Percentiles rank a stretch among this genome's conserved stretches.
Evolutionary conservation across 2,329 filamentous ascomycete species (phyloP).

Genomic region (Aaosphaeria arxii): DNA sequence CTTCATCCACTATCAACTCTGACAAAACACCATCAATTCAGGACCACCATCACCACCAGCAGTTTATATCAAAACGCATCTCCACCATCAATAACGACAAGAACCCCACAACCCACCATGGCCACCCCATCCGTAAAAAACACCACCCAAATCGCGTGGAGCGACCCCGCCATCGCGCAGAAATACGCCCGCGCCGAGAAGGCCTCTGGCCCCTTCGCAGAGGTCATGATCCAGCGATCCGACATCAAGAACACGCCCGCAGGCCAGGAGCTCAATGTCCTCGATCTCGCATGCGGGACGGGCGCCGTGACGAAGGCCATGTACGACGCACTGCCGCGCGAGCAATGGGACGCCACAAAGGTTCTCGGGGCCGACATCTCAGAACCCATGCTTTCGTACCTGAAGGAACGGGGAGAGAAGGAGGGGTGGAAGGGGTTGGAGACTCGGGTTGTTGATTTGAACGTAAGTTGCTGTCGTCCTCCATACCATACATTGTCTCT

Average conservation of each 20-base stretch:
- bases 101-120: not conserved
- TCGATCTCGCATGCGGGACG: conserved; percentile 25
- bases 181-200: conserved; percentile 18
- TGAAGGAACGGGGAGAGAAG: conserved; percentile 8
- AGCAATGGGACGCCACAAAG: conserved; percentile 12
- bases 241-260: not conserved
- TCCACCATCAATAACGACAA: too few relatives aligned
- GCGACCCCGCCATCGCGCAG: conserved; percentile 6
- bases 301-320: conserved; percentile 18
- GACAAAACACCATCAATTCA: not conserved
- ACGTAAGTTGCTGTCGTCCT: too few relatives aligned
- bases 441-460: conserved; percentile 15
- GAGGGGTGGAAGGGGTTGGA: conserved; percentile 17
- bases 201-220: conserved; percentile 16
- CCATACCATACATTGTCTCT: not conserved
- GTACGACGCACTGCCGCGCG: conserved; percentile 10
- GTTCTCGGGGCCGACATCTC: conserved; percentile 22
- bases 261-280: conserved; percentile 6
- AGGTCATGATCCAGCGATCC: conserved; percentile 10
- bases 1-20: too few relatives aligned
- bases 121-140: not conserved
- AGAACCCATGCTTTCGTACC: conserved; percentile 16
- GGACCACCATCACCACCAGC: not conserved
- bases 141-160: not conserved
- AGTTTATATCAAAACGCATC: too few relatives aligned